Base-by-base conservation (phyloP, 495 filamentous ascomycete genomes). In the Aspergillus egyptiacus region DNA sequence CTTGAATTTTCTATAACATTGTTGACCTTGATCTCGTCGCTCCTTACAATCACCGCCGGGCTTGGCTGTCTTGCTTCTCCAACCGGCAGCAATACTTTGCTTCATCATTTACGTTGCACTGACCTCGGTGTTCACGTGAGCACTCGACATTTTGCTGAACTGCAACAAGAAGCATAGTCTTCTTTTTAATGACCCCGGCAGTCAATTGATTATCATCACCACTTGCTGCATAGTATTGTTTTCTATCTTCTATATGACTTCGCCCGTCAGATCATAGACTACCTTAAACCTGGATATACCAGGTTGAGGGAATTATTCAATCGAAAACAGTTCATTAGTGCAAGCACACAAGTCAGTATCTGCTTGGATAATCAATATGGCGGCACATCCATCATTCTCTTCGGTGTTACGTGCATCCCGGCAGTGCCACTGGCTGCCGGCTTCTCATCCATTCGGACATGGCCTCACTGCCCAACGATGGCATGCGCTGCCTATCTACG, bases 321-420 rank as follows among this genome's bases (percentile, higher is more conserved):
- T 37, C 24, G 30, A 11, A 44, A 17, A 15, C 19, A 18, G 15
- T 24, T 30, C 28, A 20, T 19, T 34, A 14, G 27, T 11, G 9
- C 28, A 31, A 31, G 28, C 3, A 31, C 5, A 2, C 8, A 13
- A 22, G n/a, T 32, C 27, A 30, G 18, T 13, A n/a, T 22, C 13
- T 15, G n/a, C 13, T 34, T 33, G 18, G 27, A 35, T 20, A 24
- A 22, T 6, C 43, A 56, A 24, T 22, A 60, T 60, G 54, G 53
- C 45, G 10, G 44, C 41, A 10, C 48, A 33, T 20, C 27, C 41
- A 15, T 9, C 45, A 19, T 25, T 51, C 14, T 15, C 47, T 15
- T 30, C 36, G 3, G 44, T 43, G 11, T 7, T 53, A 2, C 50
- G 47, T 22, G 50, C 50, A 28, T 49, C 51, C 17, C 9, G 47